phyloP scores from a whole-genome alignment of 2,329 filamentous ascomycete genomes.

The Dryadomyces sulphureus region DNA sequence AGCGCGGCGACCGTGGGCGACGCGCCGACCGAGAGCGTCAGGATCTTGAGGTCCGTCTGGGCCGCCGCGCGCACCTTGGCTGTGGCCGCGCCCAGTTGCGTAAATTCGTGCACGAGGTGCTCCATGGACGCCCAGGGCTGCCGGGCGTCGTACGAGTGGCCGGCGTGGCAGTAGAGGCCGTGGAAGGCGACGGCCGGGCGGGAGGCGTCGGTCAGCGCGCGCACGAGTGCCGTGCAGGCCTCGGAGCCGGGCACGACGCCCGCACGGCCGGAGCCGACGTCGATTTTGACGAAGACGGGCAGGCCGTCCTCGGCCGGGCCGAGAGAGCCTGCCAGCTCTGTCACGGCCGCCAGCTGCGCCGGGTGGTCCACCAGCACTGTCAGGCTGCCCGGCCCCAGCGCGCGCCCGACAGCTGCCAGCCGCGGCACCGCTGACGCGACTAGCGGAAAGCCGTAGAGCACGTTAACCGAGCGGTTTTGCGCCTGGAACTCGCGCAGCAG shows the following conservation, averaged over 20 bases:
- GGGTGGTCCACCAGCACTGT: slow-evolving; percentile 57
- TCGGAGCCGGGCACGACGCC: slow-evolving; percentile 41
- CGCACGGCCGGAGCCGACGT: slow-evolving; percentile 58
- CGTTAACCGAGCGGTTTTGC: slow-evolving; percentile 41
- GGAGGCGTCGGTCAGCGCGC: slow-evolving; percentile 18
- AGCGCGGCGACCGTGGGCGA: slow-evolving; percentile 58
- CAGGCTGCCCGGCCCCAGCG: slow-evolving; percentile 41
- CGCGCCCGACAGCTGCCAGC: slow-evolving; percentile 38
- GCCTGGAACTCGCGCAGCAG: slow-evolving; percentile 43
- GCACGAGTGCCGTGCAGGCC: slow-evolving; percentile 30
- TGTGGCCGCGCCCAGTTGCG: slow-evolving; percentile 32
- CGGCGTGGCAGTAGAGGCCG: slow-evolving; percentile 61
- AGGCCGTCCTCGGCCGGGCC: slow-evolving; percentile 26
- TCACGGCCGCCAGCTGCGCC: slow-evolving; percentile 36
- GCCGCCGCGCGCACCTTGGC: slow-evolving; percentile 4
- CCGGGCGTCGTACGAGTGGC: slow-evolving; percentile 51
- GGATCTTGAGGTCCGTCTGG: slow-evolving; percentile 8
- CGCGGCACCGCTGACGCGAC: slow-evolving; percentile 44
- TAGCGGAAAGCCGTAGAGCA: slow-evolving; percentile 60
- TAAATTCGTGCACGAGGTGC: slow-evolving; percentile 45
- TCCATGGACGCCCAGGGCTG: slow-evolving; percentile 39
- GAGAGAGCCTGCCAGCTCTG: neutral
- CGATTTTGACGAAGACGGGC: slow-evolving; percentile 57
- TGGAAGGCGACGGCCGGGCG: slow-evolving; percentile 24
- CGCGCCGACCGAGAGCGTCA: slow-evolving; percentile 57